A percentile compares a stretch with the other conserved stretches of the same genome.
phyloP scores from a whole-genome alignment of 495 filamentous ascomycete genomes.

The Penicillium ucsense region DNA sequence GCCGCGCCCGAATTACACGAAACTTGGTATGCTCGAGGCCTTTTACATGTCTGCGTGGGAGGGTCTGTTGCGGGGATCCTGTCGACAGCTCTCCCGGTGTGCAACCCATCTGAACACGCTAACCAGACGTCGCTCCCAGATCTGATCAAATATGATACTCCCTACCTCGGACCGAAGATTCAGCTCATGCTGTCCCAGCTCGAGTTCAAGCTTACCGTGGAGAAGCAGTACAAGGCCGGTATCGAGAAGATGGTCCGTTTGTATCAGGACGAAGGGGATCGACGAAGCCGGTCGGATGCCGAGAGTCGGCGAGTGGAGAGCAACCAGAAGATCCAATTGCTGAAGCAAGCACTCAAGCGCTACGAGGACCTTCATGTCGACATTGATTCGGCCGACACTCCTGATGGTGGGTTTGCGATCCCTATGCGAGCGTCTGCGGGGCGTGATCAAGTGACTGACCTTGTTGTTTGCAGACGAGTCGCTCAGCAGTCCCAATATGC shows the following conservation, averaged over 20 bases:
- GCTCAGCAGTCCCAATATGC: slow-evolving; percentile 86
- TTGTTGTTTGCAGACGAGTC: slow-evolving; percentile 65
- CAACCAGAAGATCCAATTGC: slow-evolving; percentile 91
- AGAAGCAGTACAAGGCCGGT: slow-evolving; percentile 98
- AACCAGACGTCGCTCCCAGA: slow-evolving; percentile 41
- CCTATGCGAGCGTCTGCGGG: not conserved
- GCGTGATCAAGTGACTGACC: slow-evolving; percentile 2
- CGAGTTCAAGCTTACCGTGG: slow-evolving; percentile 97
- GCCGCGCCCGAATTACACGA: slow-evolving; percentile 81
- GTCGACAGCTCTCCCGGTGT: too few species aligned
- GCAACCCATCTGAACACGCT: too few species aligned
- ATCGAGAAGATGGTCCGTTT: slow-evolving; percentile 99
- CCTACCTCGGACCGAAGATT: slow-evolving; percentile 90
- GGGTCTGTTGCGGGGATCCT: too few species aligned
- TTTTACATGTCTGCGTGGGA: not conserved
- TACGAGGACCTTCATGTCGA: slow-evolving; percentile 98
- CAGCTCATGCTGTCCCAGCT: slow-evolving; percentile 98
- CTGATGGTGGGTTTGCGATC: slow-evolving; percentile 59
- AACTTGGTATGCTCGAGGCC: slow-evolving; percentile 61
- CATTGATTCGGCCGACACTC: slow-evolving; percentile 69
- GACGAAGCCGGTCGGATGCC: slow-evolving; percentile 88
- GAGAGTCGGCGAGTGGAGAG: slow-evolving; percentile 84
- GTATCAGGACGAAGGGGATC: slow-evolving; percentile 96
- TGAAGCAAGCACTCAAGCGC: slow-evolving; percentile 90
- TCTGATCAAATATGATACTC: slow-evolving; percentile 97